Evolutionary conservation across 805 yeast species (phyloP).

Genomic region (Barnettozyma populi): DNA sequence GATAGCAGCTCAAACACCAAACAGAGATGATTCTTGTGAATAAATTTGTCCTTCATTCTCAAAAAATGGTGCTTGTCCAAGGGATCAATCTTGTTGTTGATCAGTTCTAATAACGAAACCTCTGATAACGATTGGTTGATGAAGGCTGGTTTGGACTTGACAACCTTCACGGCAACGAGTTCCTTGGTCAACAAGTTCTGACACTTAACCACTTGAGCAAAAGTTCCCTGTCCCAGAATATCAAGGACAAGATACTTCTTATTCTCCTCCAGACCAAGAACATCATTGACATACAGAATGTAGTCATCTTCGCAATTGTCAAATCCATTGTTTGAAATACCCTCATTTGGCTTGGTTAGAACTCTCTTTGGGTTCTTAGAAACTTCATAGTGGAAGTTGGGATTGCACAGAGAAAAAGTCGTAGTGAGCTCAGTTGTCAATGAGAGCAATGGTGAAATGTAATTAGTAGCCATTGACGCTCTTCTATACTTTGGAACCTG

Average conservation of each 20-base stretch:
- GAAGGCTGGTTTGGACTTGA: conserved; percentile 87
- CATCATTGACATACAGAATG: conserved; percentile 89
- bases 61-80: conserved; percentile 69
- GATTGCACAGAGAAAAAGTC: conserved; percentile 80
- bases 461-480: conserved; percentile 57
- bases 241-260: conserved; percentile 85
- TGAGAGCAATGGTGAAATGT: conserved; percentile 76
- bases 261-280: conserved; percentile 80
- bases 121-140: conserved; percentile 89
- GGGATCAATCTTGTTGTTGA: conserved; percentile 69
- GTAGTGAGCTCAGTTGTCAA: conserved; percentile 71
- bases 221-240: conserved; percentile 92
- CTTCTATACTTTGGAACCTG: conserved; percentile 65
- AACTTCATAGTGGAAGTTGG: conserved; percentile 75
- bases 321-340: conserved; percentile 69
- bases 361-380: conserved; percentile 88
- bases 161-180: conserved; percentile 89
- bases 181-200: conserved; percentile 63
- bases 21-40: conserved; percentile 90
- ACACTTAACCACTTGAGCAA: conserved; percentile 97
- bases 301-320: conserved; percentile 90
- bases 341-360: conserved; percentile 87
- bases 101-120: conserved; percentile 75
- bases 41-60: conserved; percentile 77
- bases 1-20: conserved; percentile 86